Base-by-base conservation (phyloP, 345 rosid species). In the Geranium rotundifolium region DNA sequence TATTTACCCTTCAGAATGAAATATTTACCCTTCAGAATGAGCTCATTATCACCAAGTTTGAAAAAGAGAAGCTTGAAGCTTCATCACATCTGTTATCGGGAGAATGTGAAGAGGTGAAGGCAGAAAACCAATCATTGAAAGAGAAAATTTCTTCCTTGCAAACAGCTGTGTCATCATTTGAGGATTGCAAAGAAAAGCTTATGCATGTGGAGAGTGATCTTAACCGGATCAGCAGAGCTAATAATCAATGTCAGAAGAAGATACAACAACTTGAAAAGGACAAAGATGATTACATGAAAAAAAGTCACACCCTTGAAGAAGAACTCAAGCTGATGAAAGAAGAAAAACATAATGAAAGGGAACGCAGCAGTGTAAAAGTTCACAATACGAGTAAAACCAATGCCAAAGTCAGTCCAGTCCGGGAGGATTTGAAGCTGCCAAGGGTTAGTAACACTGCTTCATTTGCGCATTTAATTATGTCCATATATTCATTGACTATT, bases 171-270 rank as follows among this genome's bases (percentile, higher is more conserved):
- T 58, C 67, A 58, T 77, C 79, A 57, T 59, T 80, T 59, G 82
- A 80, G 64, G 80, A 72, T n/a, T 70, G 67, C 70, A 78, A 61
- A 72, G 77, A 80, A 71, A 77, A 75, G 73, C 70, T 85, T 55
- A 67, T 59, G 57, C 58, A 29, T 54, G 30, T 67, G 71, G 82
- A 77, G 60, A 30, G 54, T 46, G 81, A 79, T 71, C 69, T 82
- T 34, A 61, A 67, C 59, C 64, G 41, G 62, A 70, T 75, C 52
- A 75, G 69, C 75, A 73, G 62, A 67, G 55, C 75, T 63, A 80
- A 80, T 67, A 73, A 69, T 54, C 79, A 71, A 60, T 70, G 69
- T 65, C 87, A 73, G 20, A 67, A 57, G 71, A 73, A 64, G 61
- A 64, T 74, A 30, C 66, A 73, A 31, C 80, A 73, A 62, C 80